Conservation (phyloP, 805 yeast genomes). For the Metschnikowia matae region DNA sequence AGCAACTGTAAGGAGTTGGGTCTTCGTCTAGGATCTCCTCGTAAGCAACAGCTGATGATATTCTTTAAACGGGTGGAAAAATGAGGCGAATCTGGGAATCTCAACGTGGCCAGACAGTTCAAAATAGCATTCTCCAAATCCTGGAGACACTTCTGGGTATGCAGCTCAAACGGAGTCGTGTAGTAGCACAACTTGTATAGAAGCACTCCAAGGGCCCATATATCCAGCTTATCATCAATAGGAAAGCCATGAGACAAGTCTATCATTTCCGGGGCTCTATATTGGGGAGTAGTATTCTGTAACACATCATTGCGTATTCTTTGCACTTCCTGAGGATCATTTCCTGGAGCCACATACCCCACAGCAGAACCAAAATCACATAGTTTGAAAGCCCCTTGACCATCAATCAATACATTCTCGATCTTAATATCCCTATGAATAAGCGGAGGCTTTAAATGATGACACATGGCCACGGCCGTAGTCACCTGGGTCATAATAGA, state of each 20-base stretch:
- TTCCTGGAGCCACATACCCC: conserved; percentile 59
- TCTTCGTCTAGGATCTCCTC: conserved; percentile 64
- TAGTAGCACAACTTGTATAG: conserved; percentile 75
- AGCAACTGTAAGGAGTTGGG: conserved; percentile 71
- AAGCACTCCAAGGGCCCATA: conserved; percentile 83
- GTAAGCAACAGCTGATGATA: conserved; percentile 55
- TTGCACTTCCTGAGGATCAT: conserved; percentile 55
- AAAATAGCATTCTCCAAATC: conserved; percentile 58
- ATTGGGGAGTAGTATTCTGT: conserved; percentile 82
- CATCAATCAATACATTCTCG: conserved; percentile 69
- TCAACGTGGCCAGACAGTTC: conserved; percentile 47
- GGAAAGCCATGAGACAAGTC: conserved; percentile 66
- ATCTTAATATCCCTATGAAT: conserved; percentile 80
- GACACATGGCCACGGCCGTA: conserved; percentile 75
- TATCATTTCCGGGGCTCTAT: conserved; percentile 81
- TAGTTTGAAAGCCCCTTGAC: conserved; percentile 55
- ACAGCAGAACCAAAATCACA: conserved; percentile 85
- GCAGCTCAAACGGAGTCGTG: conserved; percentile 75
- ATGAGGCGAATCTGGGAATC: conserved; percentile 36
- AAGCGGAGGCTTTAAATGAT: conserved; percentile 64
- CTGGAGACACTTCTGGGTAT: conserved; percentile 30
- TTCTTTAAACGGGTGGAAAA: conserved; percentile 63
- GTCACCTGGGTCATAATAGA: conserved; percentile 66
- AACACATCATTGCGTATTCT: conserved; percentile 62
- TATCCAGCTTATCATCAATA: conserved; percentile 76